Evolutionary conservation across 2,329 filamentous ascomycete species (phyloP).

Genomic region (Diaporthe sp.): DNA sequence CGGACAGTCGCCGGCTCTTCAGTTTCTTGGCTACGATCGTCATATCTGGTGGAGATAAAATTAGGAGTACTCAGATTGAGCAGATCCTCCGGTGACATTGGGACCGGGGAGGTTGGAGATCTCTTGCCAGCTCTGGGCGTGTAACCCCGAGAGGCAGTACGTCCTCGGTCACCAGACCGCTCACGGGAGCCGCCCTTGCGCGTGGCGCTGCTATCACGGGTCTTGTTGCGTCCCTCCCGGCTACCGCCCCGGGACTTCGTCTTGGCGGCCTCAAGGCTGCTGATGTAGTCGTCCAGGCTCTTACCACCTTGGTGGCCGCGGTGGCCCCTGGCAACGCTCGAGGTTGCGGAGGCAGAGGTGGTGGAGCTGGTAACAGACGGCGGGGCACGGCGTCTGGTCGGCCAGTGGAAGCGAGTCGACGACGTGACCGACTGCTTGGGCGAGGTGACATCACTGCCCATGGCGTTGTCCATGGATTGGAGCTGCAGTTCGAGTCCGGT

Average conservation of each 20-base stretch:
- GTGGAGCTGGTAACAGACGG: conserved; percentile 70
- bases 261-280: conserved; percentile 84
- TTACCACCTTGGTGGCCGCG: conserved; percentile 70
- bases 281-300: conserved; percentile 87
- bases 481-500: conserved; percentile 77
- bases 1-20: conserved; percentile 60
- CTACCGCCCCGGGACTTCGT: conserved; percentile 69
- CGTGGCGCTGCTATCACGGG: conserved; percentile 63
- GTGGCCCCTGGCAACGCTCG: conserved; percentile 64
- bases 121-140: conserved; percentile 80
- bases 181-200: conserved; percentile 68
- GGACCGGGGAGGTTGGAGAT: conserved; percentile 91
- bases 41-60: conserved; percentile 46
- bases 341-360: conserved; percentile 68
- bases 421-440: conserved; percentile 69
- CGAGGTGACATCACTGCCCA: conserved; percentile 67
- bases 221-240: conserved; percentile 59
- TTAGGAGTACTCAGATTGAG: conserved; percentile 70
- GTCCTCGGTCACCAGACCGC: conserved; percentile 78
- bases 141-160: conserved; percentile 74
- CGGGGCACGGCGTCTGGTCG: conserved; percentile 65
- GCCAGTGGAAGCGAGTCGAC: conserved; percentile 69
- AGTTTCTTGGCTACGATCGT: conserved; percentile 46
- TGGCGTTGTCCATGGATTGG: conserved; percentile 66
- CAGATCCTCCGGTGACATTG: conserved; percentile 93